Conservation (phyloP, 345 rosid species). For the Viola odorata region DNA sequence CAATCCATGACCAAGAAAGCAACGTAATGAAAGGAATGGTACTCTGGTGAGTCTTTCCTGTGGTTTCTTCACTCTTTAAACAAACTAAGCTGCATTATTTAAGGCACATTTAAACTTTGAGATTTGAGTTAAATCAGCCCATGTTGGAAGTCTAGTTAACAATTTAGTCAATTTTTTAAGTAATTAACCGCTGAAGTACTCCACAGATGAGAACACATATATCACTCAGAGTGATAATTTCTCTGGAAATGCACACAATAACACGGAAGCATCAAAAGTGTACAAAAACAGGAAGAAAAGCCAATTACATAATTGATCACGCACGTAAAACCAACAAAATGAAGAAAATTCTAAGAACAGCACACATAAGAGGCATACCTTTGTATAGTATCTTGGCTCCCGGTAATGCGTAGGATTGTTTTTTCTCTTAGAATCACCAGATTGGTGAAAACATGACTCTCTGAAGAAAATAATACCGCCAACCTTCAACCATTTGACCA, state of each 20-base stretch:
- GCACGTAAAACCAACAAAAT: not conserved
- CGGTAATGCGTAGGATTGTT: slow-evolving; percentile 90
- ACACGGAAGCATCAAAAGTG: not conserved
- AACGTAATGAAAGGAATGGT: too few species aligned
- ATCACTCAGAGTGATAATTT: not conserved
- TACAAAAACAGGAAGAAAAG: not conserved
- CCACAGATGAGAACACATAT: not conserved
- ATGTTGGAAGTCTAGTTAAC: not conserved
- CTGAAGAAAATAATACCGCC: slow-evolving; percentile 90
- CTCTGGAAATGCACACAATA: not conserved
- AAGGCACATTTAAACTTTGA: too few species aligned
- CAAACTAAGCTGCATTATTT: too few species aligned
- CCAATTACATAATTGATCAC: not conserved
- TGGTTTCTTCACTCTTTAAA: too few species aligned
- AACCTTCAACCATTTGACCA: slow-evolving; percentile 81
- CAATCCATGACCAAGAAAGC: too few species aligned
- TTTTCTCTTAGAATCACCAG: slow-evolving; percentile 83
- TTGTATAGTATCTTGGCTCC: slow-evolving; percentile 89
- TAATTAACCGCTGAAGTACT: not conserved
- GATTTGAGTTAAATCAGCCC: not conserved
- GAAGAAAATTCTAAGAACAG: not conserved
- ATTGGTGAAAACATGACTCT: slow-evolving; percentile 95
- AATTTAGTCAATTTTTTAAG: not conserved
- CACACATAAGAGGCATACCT: slow-evolving; percentile 39
- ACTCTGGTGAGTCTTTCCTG: too few species aligned